A percentile compares a stretch with the other conserved stretches of the same genome.
These are phyloP conservation scores for Myxozyma vanderwaltii DNA, from an alignment of 805 yeast species.

Conservation along the genomic window DNA sequence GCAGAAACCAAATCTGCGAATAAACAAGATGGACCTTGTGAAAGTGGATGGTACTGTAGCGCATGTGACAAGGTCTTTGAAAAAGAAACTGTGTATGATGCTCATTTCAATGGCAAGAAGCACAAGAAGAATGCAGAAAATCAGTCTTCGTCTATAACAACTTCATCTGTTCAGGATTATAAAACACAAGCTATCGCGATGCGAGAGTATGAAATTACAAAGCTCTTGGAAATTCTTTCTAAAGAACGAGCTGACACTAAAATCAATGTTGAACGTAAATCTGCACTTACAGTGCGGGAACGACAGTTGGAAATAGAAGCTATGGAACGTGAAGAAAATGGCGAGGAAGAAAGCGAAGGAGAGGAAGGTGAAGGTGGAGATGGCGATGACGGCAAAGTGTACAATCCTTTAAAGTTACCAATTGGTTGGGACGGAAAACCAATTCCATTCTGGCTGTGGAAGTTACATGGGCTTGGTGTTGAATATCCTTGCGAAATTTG, in stretches of 20 bases:
- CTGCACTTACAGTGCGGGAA: constrained; percentile 72
- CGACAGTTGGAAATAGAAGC: constrained; percentile 57
- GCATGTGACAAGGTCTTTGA: constrained; percentile 67
- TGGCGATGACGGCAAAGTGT: constrained; percentile 42
- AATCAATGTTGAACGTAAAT: constrained; percentile 62
- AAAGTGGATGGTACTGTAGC: constrained; percentile 52
- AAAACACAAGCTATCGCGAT: constrained; percentile 37
- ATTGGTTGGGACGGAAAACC: constrained; percentile 88
- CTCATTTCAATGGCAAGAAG: constrained; percentile 73
- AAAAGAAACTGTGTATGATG: constrained; percentile 63
- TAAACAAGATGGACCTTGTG: constrained; percentile 10
- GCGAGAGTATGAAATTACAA: constrained; percentile 48
- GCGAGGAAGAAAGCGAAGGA: constrained; percentile 23
- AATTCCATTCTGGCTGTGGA: constrained; percentile 91
- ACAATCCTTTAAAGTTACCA: constrained; percentile 64
- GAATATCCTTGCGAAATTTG: constrained; percentile 83
- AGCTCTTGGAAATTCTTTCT: constrained; percentile 46
- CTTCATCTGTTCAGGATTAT: neutral
- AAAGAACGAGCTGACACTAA: constrained; percentile 54
- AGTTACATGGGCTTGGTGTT: constrained; percentile 79
- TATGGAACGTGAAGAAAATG: constrained; percentile 40
- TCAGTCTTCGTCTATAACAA: constrained; percentile 9
- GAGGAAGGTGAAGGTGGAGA: constrained; percentile 40
- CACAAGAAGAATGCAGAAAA: constrained; percentile 57
- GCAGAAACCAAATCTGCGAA: constrained; percentile 20